Base-by-base conservation (phyloP, 352 stramenopile genomes). In the Phytophthora cajani region DNA sequence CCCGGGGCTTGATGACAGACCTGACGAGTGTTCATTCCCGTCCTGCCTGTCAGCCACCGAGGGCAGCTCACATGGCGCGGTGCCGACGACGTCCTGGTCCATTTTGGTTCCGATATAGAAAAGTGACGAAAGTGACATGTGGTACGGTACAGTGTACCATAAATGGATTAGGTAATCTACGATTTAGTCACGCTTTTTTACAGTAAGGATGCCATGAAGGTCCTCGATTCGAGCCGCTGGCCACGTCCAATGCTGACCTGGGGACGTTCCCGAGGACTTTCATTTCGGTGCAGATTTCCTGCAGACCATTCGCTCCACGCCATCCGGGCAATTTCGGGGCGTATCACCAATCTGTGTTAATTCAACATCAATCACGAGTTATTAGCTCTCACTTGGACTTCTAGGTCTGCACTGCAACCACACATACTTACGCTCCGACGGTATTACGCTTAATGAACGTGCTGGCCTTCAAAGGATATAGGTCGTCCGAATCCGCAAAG, bases 401-500 rank as follows among this genome's bases (percentile, higher is more conserved):
- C 30, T 7, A 36, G 30, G 7, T 36, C 30, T 7, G 30, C 8
- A 10, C 30, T 7, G 30, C 8, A 10, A 36, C 30, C 8, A 3
- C 30, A 36, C 30, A 36, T 7, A 36, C 72, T 50, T 75, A 84
- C 77, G 71, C 77, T 72, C 77, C 74, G 32, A 77, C 51, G 16
- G 65, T 72, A 32, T 84, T 66, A 21, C 71, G 62, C 40, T 75
- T 76, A 30, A 84, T 74, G 25, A 72, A 62, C 2, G 74, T 79
- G 36, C 42, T 46, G 11, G 56, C 33, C 32, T 57, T 65, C 12
- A 76, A 42, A 17, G 77, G 74, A 21, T 80, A 67, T 36, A 81
- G 57, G 17, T 85, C 75, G 50, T 85, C 75, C 4, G 57, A 58
- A 42, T 85, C 78, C 7, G 81, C 78, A 49, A 67, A 85, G 46